These are phyloP conservation scores for Ensete glaucum DNA, from an alignment of 176 grass and related monocot genomes.

Conservation along the genomic window DNA sequence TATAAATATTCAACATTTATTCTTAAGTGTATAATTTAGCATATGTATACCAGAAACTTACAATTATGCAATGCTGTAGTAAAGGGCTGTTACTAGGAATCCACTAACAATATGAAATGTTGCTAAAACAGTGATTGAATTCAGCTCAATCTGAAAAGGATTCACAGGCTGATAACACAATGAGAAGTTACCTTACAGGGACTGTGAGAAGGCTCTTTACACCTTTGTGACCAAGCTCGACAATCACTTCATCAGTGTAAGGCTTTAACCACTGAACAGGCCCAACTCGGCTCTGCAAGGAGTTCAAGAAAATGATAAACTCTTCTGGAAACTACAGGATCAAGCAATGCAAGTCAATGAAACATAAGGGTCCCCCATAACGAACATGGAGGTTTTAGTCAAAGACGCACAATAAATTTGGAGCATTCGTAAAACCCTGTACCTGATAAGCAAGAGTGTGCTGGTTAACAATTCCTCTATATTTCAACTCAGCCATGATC, in stretches of 20 bases:
- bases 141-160: neutral
- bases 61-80: too few relatives aligned
- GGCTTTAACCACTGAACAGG: conserved; percentile 96
- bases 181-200: conserved; percentile 67
- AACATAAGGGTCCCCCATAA: neutral
- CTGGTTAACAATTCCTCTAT: conserved; percentile 60
- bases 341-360: too few relatives aligned
- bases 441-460: conserved; percentile 96
- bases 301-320: conserved; percentile 17
- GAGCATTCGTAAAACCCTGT: too few relatives aligned
- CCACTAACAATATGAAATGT: too few relatives aligned
- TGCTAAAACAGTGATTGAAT: neutral
- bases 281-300: conserved; percentile 76
- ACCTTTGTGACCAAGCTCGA: conserved; percentile 76
- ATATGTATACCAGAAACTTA: too few relatives aligned
- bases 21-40: too few relatives aligned
- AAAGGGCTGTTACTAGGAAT: too few relatives aligned
- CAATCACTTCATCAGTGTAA: conserved; percentile 90
- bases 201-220: conserved; percentile 95
- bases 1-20: too few relatives aligned
- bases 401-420: neutral
- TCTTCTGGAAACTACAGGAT: too few relatives aligned
- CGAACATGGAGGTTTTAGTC: neutral
- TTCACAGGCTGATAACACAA: neutral
- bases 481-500: conserved; percentile 86